Evolutionary conservation across 2,329 filamentous ascomycete genomes (phyloP).

Genomic region (Ophiostoma sp.): DNA sequence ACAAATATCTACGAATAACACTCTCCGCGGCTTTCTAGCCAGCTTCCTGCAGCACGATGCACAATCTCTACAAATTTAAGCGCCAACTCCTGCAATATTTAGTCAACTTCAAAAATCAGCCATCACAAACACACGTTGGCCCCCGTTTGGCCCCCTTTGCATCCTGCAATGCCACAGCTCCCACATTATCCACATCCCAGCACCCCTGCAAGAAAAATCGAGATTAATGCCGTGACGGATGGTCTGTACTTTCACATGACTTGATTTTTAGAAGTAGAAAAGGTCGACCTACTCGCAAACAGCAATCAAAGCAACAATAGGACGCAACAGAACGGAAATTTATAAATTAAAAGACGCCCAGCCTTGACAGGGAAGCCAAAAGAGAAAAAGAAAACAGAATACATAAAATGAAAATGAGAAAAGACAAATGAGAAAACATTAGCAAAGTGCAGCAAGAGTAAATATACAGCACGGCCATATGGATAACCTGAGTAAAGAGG

Average conservation of each 20-base stretch:
- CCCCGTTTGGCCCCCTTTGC: constrained; percentile 9
- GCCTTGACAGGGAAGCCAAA: background rate
- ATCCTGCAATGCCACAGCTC: background rate
- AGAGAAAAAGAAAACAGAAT: background rate
- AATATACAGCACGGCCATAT: background rate
- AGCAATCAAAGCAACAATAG: background rate
- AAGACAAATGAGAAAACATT: background rate
- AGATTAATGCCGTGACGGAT: background rate
- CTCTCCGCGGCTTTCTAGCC: background rate
- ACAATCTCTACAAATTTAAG: background rate
- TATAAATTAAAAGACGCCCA: background rate
- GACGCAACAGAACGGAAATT: background rate
- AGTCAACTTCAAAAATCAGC: background rate
- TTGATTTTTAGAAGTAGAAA: background rate
- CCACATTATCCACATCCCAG: background rate
- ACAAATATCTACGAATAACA: too few species aligned
- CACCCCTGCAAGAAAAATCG: background rate
- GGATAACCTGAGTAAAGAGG: background rate
- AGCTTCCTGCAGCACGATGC: background rate
- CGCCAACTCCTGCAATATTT: background rate
- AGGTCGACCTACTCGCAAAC: background rate
- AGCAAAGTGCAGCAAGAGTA: background rate
- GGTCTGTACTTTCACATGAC: background rate
- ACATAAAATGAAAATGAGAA: background rate
- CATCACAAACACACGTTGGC: background rate